Evolutionary conservation across 495 filamentous ascomycete genomes (phyloP), one percentile per base, ranked within the genome.

Genomic region (Aspergillus cristatus): DNA sequence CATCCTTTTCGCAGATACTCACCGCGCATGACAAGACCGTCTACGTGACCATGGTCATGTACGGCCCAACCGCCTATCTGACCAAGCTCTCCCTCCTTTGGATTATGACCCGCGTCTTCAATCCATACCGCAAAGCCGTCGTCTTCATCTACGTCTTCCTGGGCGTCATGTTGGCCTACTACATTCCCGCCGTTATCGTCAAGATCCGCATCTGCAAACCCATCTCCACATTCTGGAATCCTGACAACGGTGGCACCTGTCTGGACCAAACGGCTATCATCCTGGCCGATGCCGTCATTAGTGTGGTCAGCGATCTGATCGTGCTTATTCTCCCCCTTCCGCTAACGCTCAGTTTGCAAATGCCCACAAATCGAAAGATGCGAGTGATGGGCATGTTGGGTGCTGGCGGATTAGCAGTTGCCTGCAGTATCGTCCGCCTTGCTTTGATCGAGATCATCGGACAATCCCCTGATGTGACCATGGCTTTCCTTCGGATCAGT

Each of bases 181-280:
- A 68, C 42, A 50, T 62, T 18, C 54, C 57, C 5, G 54, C 57
- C 16, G 42, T 65, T 13, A 51, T 62, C 24, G 51, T 63, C 40
- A 66, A 66, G 38, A 54, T 58, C 30, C 45, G 45, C 29, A 60
- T 66, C 33, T 68, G 62, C 50, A 40, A 43, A n/a, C 62, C 62
- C 1, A 53, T 68, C 16, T 20, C 41, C 14, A 50, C 41, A 15
- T 65, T 61, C 35, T 65, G 60, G 62, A 29, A 45, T 17, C 17
- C 32, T 0, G 28, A 37, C 17, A 45, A 39, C 7, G 26, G 40
- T 1, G 55, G 53, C 12, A 38, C 50, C 14, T 66, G 64, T 33
- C 40, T 66, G 16, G 35, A 66, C 40, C 51, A 66, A 37, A 39
- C 42, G 6, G 40, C 53, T 6, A 55, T 68, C 35, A 61, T 63